A percentile compares a stretch with the other conserved stretches of the same genome.
Evolutionary conservation across 331 rosid genomes (phyloP).

Genomic region (Pyracantha coccinea): DNA sequence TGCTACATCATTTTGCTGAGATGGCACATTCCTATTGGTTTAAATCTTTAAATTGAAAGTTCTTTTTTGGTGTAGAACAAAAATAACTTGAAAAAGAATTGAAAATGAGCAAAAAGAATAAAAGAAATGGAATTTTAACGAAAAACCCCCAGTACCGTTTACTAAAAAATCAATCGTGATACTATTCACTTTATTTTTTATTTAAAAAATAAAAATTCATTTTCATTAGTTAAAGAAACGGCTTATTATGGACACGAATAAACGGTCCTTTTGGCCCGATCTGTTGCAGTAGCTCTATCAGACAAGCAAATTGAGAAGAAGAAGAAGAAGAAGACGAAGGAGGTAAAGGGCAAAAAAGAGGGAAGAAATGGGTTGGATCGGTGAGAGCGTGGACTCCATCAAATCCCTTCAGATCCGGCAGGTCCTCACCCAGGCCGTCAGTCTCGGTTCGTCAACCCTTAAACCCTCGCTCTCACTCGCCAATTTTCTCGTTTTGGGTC

Average conservation of each 20-base stretch:
- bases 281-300: background rate
- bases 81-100: background rate
- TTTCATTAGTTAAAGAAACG: too few relatives aligned
- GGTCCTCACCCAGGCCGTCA: slow-evolving; percentile 67
- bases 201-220: too few relatives aligned
- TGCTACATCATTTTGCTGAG: background rate
- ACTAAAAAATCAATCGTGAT: too few relatives aligned
- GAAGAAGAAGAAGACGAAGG: background rate
- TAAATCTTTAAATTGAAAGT: background rate
- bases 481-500: background rate
- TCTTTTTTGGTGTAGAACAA: background rate
- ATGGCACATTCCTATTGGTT: background rate
- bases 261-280: background rate
- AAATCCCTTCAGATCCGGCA: slow-evolving; percentile 90
- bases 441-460: slow-evolving; percentile 54
- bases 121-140: too few relatives aligned
- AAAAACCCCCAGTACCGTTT: too few relatives aligned
- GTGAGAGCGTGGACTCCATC: slow-evolving; percentile 62
- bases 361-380: slow-evolving; percentile 59
- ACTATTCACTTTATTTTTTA: too few relatives aligned
- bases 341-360: background rate
- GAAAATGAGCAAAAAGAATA: background rate
- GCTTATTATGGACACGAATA: background rate
- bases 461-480: background rate
- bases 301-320: background rate